phyloP scores from a whole-genome alignment of 1,284 basidiomycete species.

The Leccinum idahoense region DNA sequence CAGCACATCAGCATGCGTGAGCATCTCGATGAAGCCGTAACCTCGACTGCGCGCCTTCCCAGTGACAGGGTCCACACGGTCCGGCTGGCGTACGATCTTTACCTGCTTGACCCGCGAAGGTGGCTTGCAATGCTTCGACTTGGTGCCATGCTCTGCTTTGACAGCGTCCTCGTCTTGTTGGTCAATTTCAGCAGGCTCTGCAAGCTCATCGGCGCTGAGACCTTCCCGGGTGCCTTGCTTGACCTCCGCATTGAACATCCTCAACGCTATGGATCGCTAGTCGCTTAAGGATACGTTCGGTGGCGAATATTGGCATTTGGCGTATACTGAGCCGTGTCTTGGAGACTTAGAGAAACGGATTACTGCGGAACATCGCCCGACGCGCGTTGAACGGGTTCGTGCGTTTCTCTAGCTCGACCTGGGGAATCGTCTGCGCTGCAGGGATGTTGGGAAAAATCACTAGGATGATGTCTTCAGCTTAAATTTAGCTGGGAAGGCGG shows the following conservation, averaged over 20 bases:
- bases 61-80: constrained; percentile 83
- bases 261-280: constrained; percentile 78
- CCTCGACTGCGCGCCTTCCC: constrained; percentile 86
- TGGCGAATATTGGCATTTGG: constrained; percentile 86
- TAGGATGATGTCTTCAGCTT: constrained; percentile 26
- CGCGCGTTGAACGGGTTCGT: constrained; percentile 81
- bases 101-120: constrained; percentile 74
- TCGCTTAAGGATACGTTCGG: constrained; percentile 85
- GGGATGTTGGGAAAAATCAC: constrained; percentile 86
- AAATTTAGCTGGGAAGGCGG: neutral
- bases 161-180: constrained; percentile 23
- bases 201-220: constrained; percentile 73
- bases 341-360: constrained; percentile 92
- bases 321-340: constrained; percentile 91
- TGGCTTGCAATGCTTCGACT: constrained; percentile 34
- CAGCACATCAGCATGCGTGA: constrained; percentile 82
- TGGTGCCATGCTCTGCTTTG: constrained; percentile 27
- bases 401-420: constrained; percentile 79
- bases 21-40: constrained; percentile 95
- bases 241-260: constrained; percentile 79
- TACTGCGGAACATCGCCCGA: constrained; percentile 74
- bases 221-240: constrained; percentile 55
- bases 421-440: constrained; percentile 63
- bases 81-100: constrained; percentile 85
- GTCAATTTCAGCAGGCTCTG: constrained; percentile 30